Evolutionary conservation across 2,329 filamentous ascomycete genomes (phyloP).

Genomic region (Aureobasidium leucospermi): DNA sequence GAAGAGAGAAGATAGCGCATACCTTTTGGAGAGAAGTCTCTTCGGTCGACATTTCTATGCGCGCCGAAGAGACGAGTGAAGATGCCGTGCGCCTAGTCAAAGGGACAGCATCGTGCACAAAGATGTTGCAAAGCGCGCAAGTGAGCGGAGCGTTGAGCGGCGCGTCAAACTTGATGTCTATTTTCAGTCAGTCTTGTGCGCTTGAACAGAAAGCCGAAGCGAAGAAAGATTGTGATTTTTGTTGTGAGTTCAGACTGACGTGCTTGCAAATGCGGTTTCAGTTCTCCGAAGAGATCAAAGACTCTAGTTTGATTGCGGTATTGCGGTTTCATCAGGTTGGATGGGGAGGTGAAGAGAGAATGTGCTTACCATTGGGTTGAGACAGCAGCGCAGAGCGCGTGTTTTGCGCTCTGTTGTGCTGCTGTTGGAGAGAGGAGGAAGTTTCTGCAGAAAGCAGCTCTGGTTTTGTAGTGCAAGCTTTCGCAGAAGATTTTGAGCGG

Average conservation of each 20-base stretch:
- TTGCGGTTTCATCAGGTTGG: conserved; percentile 10
- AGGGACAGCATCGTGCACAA: background rate
- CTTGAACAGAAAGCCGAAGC: background rate
- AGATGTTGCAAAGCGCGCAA: background rate
- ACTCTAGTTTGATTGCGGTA: conserved; percentile 68
- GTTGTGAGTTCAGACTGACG: conserved; percentile 71
- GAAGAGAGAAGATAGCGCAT: background rate
- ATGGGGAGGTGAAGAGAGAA: background rate
- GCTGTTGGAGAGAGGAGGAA: background rate
- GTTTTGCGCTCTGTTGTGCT: conserved; percentile 1
- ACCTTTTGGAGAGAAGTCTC: background rate
- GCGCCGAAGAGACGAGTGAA: background rate
- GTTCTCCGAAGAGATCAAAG: conserved; percentile 74
- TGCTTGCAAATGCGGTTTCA: conserved; percentile 73
- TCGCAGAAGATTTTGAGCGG: conserved; percentile 5
- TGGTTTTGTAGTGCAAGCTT: conserved; percentile 13
- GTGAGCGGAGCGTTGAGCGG: background rate
- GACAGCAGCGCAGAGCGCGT: background rate
- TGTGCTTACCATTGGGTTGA: background rate
- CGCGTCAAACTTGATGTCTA: background rate
- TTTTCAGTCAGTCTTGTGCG: conserved; percentile 1
- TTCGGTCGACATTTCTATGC: background rate
- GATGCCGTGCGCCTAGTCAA: background rate
- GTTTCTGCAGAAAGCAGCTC: background rate
- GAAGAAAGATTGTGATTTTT: background rate